These are phyloP conservation scores for Aspergillus funiculosus DNA, from an alignment of 495 filamentous ascomycete genomes.

Conservation along the genomic window DNA sequence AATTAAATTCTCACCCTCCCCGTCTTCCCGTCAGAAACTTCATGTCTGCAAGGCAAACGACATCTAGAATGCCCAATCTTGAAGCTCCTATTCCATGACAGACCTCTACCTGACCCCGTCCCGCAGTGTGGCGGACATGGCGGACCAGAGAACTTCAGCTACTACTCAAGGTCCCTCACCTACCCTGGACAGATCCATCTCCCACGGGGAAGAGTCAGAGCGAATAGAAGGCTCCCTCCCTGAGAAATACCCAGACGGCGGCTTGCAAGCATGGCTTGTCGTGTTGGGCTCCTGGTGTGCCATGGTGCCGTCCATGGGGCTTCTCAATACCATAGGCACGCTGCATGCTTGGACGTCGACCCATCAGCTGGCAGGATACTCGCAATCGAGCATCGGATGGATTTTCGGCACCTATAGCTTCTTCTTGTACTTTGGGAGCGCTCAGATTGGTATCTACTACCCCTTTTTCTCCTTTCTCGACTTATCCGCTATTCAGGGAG, in stretches of 20 bases:
- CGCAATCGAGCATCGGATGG: slow-evolving; percentile 60
- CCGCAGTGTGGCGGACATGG: no score
- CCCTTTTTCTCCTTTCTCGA: background rate
- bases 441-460: slow-evolving; percentile 24
- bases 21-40: no score
- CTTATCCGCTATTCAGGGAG: no score
- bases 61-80: no score
- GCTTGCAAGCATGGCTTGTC: slow-evolving; percentile 57
- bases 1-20: no score
- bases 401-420: slow-evolving; percentile 65
- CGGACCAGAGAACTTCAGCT: no score
- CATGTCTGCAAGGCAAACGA: no score
- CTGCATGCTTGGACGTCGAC: slow-evolving; percentile 53
- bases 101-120: no score
- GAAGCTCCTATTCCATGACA: no score
- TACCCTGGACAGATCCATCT: background rate
- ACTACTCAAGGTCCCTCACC: no score
- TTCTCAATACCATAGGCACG: slow-evolving; percentile 63
- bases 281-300: slow-evolving; percentile 60
- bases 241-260: slow-evolving; percentile 58
- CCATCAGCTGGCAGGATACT: slow-evolving; percentile 49
- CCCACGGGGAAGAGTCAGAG: background rate
- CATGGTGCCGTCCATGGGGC: slow-evolving; percentile 57
- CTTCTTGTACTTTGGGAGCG: slow-evolving; percentile 47
- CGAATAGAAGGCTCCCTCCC: no score